Conservation (phyloP, 768 basidiomycete genomes). For the Panus rudis region DNA sequence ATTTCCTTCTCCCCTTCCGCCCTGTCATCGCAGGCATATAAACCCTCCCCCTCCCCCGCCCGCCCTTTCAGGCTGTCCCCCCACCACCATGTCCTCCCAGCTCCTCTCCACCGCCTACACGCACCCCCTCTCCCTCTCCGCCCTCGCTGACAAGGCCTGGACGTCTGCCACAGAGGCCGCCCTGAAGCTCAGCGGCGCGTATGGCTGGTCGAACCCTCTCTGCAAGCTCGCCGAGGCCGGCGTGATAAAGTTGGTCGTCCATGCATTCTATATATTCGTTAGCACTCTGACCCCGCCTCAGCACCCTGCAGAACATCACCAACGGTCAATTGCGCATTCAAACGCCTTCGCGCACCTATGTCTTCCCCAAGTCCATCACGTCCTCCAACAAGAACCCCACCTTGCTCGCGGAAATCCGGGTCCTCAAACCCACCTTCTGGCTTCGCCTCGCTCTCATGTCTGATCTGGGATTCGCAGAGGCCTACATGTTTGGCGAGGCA, state of each 20-base stretch:
- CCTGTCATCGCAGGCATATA: no score
- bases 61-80: no score
- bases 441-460: constrained; percentile 50
- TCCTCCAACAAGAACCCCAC: constrained; percentile 14
- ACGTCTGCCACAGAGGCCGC: neutral
- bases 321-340: constrained; percentile 43
- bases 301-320: constrained; percentile 29
- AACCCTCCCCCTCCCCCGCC: no score
- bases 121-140: neutral
- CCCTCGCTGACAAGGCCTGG: neutral
- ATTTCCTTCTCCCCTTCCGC: no score
- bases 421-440: constrained; percentile 51
- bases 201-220: neutral
- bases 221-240: neutral
- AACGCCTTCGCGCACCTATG: constrained; percentile 38
- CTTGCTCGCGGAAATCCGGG: constrained; percentile 37
- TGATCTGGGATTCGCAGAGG: constrained; percentile 70
- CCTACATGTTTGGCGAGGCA: constrained; percentile 75
- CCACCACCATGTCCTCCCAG: neutral
- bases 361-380: constrained; percentile 30
- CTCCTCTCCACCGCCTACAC: neutral
- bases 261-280: neutral
- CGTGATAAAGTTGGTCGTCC: neutral
- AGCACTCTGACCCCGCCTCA: neutral
- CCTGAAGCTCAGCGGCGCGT: no score